Percentiles rank a stretch among this genome's conserved stretches.
Evolutionary conservation across 179 eudicot genomes (phyloP).

Genomic region (Silene coronaria): DNA sequence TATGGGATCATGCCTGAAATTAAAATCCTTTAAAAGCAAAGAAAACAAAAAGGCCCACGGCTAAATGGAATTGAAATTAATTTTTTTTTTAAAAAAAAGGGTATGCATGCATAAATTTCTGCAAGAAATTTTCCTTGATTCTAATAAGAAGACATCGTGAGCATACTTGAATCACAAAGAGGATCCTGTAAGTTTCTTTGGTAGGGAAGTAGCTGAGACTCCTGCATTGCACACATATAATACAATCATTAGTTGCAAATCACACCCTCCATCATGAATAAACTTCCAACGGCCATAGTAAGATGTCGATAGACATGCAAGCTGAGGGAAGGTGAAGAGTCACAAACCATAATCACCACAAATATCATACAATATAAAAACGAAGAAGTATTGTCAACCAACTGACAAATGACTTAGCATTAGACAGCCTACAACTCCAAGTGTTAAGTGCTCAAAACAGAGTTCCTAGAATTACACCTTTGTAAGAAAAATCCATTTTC

Average conservation of each 20-base stretch:
- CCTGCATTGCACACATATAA: slow-evolving; percentile 45
- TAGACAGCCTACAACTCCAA: slow-evolving; percentile 6
- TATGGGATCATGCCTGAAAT: slow-evolving; percentile 84
- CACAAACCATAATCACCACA: no score
- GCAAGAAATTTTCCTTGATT: not conserved
- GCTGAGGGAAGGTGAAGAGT: no score
- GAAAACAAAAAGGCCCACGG: not conserved
- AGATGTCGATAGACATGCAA: no score
- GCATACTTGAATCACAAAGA: slow-evolving; percentile 88
- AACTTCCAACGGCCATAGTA: no score
- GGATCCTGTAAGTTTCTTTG: slow-evolving; percentile 74
- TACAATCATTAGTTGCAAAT: slow-evolving; percentile 24
- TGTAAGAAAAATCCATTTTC: not conserved
- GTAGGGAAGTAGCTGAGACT: slow-evolving; percentile 76
- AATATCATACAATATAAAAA: no score
- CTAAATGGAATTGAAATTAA: not conserved
- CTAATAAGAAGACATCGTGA: not conserved
- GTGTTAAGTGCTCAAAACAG: not conserved
- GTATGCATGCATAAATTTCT: not conserved
- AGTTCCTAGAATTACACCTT: slow-evolving; percentile 4
- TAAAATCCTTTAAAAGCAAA: slow-evolving; percentile 11
- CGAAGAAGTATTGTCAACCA: not conserved
- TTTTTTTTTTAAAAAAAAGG: no score
- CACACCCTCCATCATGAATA: not conserved
- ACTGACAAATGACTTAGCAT: not conserved